Evolutionary conservation across 2,329 filamentous ascomycete species (phyloP), one percentile per base, ranked within the genome.

Genomic region (Pestalotiopsis sp.): DNA sequence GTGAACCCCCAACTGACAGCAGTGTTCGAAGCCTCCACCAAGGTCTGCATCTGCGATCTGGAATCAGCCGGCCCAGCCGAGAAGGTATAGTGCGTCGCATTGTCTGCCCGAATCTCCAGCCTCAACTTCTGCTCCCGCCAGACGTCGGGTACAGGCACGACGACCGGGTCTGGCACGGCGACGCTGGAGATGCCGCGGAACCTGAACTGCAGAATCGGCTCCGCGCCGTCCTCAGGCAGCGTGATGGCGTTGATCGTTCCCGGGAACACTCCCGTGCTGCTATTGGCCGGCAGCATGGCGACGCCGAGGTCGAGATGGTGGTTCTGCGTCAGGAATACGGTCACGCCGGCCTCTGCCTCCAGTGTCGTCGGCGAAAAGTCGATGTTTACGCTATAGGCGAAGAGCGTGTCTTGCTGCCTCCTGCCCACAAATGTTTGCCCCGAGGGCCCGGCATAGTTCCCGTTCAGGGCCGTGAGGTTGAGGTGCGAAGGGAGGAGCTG

Each of bases 401-500:
- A 89, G 0, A 87, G 76, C 0, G 86, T 86, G 70, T 89, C 83
- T 4, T 85, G 85, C 73, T 90, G 87, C 1, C 87, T 80, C 2
- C 85, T 81, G 0, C 83, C 85, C 20, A 90, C 79, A 60, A 90
- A 88, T 0, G 86, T 82, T 75, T 87, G 84, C 4, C 84, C 83
- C 3, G 75, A 77, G 59, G 83, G 81, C 1, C 83, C 84, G 4
- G 80, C 76, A 69, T 83, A 83, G 67, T 85, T 82, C 0, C 83
- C 82, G 68, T 88, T 84, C 13, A 84, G 80, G 1, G 82, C 86
- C 1, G 86, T 90, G 3, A 91, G 79, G 71, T 90, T 88, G 1
- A 86, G 78, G 1, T 74, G 78, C 0, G 85, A 87, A 0, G 87
- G 84, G 1, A 71, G 80, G 1, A 90, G 75, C 1, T 80, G 80